Percentiles rank a stretch among this genome's conserved stretches.
Evolutionary conservation across 352 stramenopile species (phyloP).

Genomic region (Globisporangium recalcitrans): DNA sequence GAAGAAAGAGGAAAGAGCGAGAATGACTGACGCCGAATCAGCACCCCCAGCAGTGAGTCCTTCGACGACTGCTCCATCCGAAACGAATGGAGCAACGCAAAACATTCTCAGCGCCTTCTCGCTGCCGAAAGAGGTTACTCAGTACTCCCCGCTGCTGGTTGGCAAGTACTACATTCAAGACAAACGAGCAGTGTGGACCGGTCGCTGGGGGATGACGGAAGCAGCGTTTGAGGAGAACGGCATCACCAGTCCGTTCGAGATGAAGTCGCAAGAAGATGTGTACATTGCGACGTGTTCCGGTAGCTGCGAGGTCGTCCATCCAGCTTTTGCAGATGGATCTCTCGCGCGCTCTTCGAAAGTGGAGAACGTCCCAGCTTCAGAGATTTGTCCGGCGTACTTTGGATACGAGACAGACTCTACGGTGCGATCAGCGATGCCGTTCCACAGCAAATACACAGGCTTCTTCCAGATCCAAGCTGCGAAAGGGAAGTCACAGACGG

Average conservation of each 20-base stretch:
- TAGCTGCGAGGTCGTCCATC: constrained; percentile 35
- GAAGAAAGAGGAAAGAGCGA: neutral
- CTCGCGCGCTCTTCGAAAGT: constrained; percentile 48
- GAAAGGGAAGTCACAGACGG: constrained; percentile 80
- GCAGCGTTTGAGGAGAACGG: constrained; percentile 68
- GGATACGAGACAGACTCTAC: constrained; percentile 57
- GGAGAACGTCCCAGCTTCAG: constrained; percentile 30
- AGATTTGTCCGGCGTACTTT: constrained; percentile 56
- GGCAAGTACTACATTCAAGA: constrained; percentile 85
- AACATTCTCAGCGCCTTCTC: constrained; percentile 10
- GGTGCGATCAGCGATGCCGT: constrained; percentile 68
- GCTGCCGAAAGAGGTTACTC: constrained; percentile 49
- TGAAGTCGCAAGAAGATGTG: constrained; percentile 84
- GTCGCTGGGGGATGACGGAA: constrained; percentile 82
- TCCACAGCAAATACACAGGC: constrained; percentile 76
- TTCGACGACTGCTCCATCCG: neutral
- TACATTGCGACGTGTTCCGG: constrained; percentile 41
- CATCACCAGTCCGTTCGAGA: constrained; percentile 79
- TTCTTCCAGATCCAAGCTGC: constrained; percentile 85
- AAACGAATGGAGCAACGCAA: neutral
- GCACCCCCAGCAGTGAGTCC: neutral
- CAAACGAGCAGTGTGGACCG: constrained; percentile 72
- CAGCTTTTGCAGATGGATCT: constrained; percentile 35
- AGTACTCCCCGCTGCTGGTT: constrained; percentile 69
- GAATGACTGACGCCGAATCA: neutral